Evolutionary conservation across 2,329 filamentous ascomycete genomes (phyloP), one percentile per base, ranked within the genome.

Genomic region (Biscogniauxia marginata): DNA sequence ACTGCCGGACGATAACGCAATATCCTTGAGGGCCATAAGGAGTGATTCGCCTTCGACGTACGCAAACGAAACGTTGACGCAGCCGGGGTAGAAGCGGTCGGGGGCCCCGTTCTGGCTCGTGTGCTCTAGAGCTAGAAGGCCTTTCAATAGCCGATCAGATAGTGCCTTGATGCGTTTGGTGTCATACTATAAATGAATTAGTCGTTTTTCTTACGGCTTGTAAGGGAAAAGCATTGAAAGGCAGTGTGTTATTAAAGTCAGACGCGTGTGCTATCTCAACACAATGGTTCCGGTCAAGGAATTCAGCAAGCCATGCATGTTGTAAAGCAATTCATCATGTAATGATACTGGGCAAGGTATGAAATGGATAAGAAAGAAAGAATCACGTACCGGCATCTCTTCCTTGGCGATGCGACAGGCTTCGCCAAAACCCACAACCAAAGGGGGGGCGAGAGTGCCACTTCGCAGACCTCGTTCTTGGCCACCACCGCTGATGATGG

Each of bases 1-100:
- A 69, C 92, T 97, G 55, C 95, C 95, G 0, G 95, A 99, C 6
- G 93, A 98, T 34, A 99, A 79, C 0, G 95, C 95, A 74, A 99
- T 97, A 66, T 99, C 95, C 77, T 99, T 99, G 47, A 99, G 79
- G 0, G 95, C 95, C 95, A 99, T 99, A 61, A 99, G 83, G 1
- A 99, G 87, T 2, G 95, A 98, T 76, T 99, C 95, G 64, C 95
- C 95, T 76, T 99, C 95, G 4, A 99, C 92, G 69, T 99, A 99
- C 30, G 95, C 93, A 70, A 99, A 99, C 0, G 95, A 99, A 9
- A 99, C 90, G 73, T 99, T 99, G 59, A 99, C 93, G 67, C 95
- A 99, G 61, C 95, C 95, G 1, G 95, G 92, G 72, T 99, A 99
- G 74, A 96, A 96, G 52, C 85, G 82, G 4, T 88, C 75, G 1